phyloP scores from a whole-genome alignment of 352 stramenopile genomes.

The Phytophthora chlamydospora region DNA sequence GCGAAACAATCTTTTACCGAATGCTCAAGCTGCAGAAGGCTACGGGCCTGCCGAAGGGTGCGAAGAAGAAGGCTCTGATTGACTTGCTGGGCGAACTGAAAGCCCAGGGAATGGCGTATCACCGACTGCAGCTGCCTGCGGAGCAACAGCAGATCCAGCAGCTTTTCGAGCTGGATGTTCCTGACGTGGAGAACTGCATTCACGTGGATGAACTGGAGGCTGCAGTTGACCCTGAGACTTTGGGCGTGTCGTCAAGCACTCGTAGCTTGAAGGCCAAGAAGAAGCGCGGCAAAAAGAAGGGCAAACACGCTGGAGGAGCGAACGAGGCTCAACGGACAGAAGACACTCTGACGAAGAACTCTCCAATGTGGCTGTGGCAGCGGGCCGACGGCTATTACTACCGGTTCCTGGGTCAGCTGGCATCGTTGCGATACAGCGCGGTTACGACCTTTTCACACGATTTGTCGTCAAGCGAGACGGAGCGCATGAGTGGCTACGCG shows the following conservation, averaged over 20 bases:
- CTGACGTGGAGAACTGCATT: constrained; percentile 84
- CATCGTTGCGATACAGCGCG: constrained; percentile 78
- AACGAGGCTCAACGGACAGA: constrained; percentile 13
- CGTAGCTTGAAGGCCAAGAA: constrained; percentile 32
- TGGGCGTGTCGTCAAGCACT: constrained; percentile 6
- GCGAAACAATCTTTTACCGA: constrained; percentile 95
- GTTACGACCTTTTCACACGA: constrained; percentile 88
- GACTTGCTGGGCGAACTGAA: constrained; percentile 94
- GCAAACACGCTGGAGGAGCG: constrained; percentile 19
- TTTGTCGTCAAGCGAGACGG: constrained; percentile 78
- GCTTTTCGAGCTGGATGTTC: constrained; percentile 84
- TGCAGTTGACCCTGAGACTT: constrained; percentile 39
- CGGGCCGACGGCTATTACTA: constrained; percentile 91
- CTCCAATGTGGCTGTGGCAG: constrained; percentile 81
- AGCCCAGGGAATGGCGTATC: constrained; percentile 80
- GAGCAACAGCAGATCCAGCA: constrained; percentile 84
- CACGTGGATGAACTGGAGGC: constrained; percentile 68
- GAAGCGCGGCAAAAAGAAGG: constrained; percentile 37
- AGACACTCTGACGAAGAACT: constrained; percentile 49
- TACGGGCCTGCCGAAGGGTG: constrained; percentile 90
- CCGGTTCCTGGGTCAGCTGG: constrained; percentile 81
- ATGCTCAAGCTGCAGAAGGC: constrained; percentile 87
- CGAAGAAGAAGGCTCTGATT: constrained; percentile 97
- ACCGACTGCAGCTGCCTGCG: constrained; percentile 72
- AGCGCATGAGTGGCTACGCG: constrained; percentile 89